These are phyloP conservation scores for Monoraphidium neglectum DNA, from an alignment of 139 green algal species.

Conservation along the genomic window DNA sequence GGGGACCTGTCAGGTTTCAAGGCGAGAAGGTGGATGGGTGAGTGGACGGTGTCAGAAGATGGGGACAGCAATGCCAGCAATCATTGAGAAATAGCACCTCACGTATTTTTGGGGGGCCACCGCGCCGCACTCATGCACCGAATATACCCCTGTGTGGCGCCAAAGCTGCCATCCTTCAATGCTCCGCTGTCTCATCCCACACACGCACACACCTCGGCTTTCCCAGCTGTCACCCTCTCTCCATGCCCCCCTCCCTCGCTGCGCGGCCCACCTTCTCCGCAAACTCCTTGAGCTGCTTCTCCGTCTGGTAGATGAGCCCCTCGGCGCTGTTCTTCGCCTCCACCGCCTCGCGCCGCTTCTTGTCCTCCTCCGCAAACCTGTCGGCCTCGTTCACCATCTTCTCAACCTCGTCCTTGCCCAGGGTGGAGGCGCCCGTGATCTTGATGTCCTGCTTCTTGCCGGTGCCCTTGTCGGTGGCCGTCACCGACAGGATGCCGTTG, in stretches of 20 bases:
- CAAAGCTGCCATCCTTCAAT: too few relatives aligned
- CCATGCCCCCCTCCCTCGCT: too few relatives aligned
- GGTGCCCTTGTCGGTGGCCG: slow-evolving; percentile 94
- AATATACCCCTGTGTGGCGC: too few relatives aligned
- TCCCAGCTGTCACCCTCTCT: too few relatives aligned
- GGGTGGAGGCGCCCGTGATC: slow-evolving; percentile 83
- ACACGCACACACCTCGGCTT: too few relatives aligned
- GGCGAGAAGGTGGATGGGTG: neutral
- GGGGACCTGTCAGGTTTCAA: slow-evolving; percentile 36
- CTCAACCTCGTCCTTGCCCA: slow-evolving; percentile 89
- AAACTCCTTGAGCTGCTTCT: slow-evolving; percentile 99
- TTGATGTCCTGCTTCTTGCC: slow-evolving; percentile 98
- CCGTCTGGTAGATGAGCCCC: slow-evolving; percentile 89
- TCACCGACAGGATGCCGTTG: slow-evolving; percentile 97
- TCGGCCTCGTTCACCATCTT: slow-evolving; percentile 97
- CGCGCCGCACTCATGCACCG: too few relatives aligned
- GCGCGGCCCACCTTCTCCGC: slow-evolving; percentile 88
- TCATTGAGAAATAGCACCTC: slow-evolving; percentile 46
- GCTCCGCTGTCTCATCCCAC: too few relatives aligned
- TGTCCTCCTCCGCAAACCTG: slow-evolving; percentile 91
- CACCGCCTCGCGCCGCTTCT: slow-evolving; percentile 89
- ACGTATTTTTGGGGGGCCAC: neutral
- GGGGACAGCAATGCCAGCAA: too few relatives aligned
- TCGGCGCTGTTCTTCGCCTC: slow-evolving; percentile 97
- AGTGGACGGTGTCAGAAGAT: neutral